phyloP scores from a whole-genome alignment of 768 basidiomycete genomes.

The Boletellus ananiceps region DNA sequence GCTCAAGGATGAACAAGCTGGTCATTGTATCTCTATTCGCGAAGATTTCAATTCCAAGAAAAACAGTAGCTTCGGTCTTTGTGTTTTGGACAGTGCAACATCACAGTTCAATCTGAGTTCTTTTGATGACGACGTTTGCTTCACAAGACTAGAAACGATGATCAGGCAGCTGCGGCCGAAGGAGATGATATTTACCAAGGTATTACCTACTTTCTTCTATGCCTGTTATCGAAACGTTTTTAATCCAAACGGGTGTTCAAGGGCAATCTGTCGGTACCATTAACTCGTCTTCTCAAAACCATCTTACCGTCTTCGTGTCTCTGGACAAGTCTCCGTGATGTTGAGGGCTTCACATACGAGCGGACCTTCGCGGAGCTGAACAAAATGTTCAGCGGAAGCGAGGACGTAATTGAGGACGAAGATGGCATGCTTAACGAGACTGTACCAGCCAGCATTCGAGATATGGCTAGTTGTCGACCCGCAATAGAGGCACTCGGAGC shows the following conservation, averaged over 20 bases:
- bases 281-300: constrained; percentile 75
- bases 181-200: constrained; percentile 89
- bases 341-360: constrained; percentile 80
- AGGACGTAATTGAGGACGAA: constrained; percentile 44
- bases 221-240: neutral
- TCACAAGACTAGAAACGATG: constrained; percentile 90
- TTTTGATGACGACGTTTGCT: constrained; percentile 89
- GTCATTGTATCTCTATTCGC: constrained; percentile 89
- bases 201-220: constrained; percentile 21
- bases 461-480: constrained; percentile 57
- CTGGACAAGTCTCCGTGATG: constrained; percentile 81
- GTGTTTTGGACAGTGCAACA: constrained; percentile 90
- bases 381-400: constrained; percentile 52
- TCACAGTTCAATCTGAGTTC: constrained; percentile 89
- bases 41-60: constrained; percentile 40
- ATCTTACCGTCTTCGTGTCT: constrained; percentile 77
- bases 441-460: constrained; percentile 70
- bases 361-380: constrained; percentile 66
- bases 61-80: constrained; percentile 75
- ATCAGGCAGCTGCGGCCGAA: constrained; percentile 88
- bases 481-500: constrained; percentile 86
- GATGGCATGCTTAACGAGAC: constrained; percentile 33
- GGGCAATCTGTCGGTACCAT: constrained; percentile 84
- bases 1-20: constrained; percentile 88
- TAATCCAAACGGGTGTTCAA: constrained; percentile 27